These are phyloP conservation scores for Suhomyces emberorum DNA, from an alignment of 805 yeast genomes.

Conservation along the genomic window DNA sequence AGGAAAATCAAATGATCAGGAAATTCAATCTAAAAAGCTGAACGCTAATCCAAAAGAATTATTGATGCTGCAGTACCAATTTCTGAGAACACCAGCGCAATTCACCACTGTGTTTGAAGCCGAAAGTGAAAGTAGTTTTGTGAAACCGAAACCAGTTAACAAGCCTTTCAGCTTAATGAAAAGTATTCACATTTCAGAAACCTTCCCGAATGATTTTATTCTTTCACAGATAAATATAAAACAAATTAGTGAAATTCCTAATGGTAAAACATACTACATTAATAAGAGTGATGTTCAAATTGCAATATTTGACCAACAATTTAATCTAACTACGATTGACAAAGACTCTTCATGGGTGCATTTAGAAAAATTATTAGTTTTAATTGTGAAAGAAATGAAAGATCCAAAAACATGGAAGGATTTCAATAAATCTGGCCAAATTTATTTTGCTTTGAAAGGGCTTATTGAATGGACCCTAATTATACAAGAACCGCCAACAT, in stretches of 20 bases:
- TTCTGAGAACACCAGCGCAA: slow-evolving; percentile 23
- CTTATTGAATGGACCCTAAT: slow-evolving; percentile 33
- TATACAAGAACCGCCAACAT: slow-evolving; percentile 23
- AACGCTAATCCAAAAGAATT: slow-evolving; percentile 7
- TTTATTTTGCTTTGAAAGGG: slow-evolving; percentile 17
- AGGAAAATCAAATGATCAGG: too few relatives aligned
- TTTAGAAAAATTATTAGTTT: slow-evolving; percentile 16
- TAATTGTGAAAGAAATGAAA: slow-evolving; percentile 15
- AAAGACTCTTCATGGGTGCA: slow-evolving; percentile 15
- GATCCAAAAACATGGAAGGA: slow-evolving; percentile 7
- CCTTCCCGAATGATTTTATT: slow-evolving; percentile 13
- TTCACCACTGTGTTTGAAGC: slow-evolving; percentile 34
- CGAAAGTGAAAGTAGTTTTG: slow-evolving; percentile 24
- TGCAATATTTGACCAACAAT: slow-evolving; percentile 18
- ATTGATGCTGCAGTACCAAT: slow-evolving; percentile 3
- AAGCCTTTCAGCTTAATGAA: neutral
- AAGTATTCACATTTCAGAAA: neutral
- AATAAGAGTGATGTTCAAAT: slow-evolving; percentile 13
- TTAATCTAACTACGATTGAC: slow-evolving; percentile 23
- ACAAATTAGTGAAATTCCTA: slow-evolving; percentile 12
- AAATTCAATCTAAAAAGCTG: too few relatives aligned
- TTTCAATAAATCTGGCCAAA: slow-evolving; percentile 8
- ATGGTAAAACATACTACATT: slow-evolving; percentile 15
- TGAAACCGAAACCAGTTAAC: slow-evolving; percentile 5
- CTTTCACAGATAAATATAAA: slow-evolving; percentile 14